Evolutionary conservation across 2,329 filamentous ascomycete species (phyloP).

Genomic region (Domatiomyces catenatus): DNA sequence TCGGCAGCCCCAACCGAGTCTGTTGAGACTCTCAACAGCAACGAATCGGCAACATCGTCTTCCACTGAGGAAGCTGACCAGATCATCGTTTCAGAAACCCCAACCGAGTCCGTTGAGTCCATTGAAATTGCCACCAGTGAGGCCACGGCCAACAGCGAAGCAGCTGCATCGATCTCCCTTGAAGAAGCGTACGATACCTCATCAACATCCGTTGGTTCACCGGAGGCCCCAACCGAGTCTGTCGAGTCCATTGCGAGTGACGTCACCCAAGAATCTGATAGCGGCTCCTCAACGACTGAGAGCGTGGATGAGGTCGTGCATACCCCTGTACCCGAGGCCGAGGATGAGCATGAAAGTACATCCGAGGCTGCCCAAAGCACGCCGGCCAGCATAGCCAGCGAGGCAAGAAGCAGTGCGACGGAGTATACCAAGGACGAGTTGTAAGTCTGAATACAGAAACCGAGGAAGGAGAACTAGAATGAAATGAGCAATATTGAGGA

Average conservation of each 20-base stretch:
- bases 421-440: background rate
- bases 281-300: background rate
- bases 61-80: background rate
- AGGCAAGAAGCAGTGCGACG: background rate
- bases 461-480: background rate
- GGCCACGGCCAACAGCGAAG: slow-evolving; percentile 23
- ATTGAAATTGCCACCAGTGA: slow-evolving; percentile 14
- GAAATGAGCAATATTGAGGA: background rate
- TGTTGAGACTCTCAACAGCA: background rate
- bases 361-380: too few species aligned
- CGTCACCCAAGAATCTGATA: background rate
- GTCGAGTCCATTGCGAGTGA: slow-evolving; percentile 23
- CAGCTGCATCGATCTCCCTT: slow-evolving; percentile 27
- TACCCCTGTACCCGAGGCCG: too few species aligned
- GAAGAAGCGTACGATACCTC: slow-evolving; percentile 34
- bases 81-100: too few species aligned
- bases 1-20: too few species aligned
- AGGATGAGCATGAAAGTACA: too few species aligned
- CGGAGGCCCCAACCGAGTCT: slow-evolving; percentile 37
- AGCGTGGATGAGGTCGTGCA: background rate
- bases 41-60: background rate
- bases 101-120: too few species aligned
- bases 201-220: slow-evolving; percentile 27
- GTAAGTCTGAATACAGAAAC: background rate
- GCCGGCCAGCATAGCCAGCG: too few species aligned